These are phyloP conservation scores for Sclerotinia minor DNA, from an alignment of 2,329 filamentous ascomycete genomes.

Conservation along the genomic window DNA sequence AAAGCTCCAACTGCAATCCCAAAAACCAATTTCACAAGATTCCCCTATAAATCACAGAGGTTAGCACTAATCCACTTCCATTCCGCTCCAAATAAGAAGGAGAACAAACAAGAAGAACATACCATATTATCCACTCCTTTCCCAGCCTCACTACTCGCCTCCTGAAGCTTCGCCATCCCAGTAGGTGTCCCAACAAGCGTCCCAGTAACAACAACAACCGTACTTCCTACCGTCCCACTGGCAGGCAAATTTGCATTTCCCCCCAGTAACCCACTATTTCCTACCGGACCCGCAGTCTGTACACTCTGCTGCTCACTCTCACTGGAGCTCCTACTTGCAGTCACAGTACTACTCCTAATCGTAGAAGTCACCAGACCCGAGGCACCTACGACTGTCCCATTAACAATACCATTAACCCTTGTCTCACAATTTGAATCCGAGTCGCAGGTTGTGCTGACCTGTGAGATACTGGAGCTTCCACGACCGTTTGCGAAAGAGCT, in stretches of 20 bases:
- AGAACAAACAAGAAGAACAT: neutral
- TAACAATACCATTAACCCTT: neutral
- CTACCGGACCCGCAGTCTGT: neutral
- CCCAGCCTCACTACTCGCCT: neutral
- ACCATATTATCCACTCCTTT: neutral
- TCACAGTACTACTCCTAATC: neutral
- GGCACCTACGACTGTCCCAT: neutral
- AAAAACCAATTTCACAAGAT: neutral
- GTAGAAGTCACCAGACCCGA: neutral
- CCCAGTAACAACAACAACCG: conserved; percentile 6
- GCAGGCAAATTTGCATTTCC: conserved; percentile 2
- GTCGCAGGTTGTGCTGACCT: neutral
- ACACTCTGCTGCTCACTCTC: neutral
- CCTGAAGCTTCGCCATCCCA: neutral
- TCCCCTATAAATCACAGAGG: neutral
- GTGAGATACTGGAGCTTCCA: neutral
- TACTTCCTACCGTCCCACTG: conserved; percentile 11
- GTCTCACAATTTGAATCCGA: conserved; percentile 14
- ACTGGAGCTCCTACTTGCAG: neutral
- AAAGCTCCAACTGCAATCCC: neutral
- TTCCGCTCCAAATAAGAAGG: neutral
- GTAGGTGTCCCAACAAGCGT: neutral
- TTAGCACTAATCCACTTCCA: neutral
- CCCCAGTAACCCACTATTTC: neutral
- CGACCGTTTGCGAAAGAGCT: conserved; percentile 6